These are phyloP conservation scores for Mycena filopes DNA, from an alignment of 768 basidiomycete genomes.

Conservation along the genomic window DNA sequence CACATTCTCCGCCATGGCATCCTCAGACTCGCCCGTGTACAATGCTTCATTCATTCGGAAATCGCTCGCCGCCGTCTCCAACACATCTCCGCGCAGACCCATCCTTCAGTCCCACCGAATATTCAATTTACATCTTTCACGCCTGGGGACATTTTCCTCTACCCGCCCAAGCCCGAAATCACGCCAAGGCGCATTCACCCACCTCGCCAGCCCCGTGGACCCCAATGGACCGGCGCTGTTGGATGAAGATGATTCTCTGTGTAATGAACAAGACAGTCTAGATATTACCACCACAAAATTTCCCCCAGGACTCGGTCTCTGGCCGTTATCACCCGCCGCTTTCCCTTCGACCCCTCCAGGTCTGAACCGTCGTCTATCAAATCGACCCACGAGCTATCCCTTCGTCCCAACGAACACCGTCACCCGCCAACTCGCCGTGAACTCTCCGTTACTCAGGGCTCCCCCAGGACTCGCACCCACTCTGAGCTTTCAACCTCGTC, in stretches of 20 bases:
- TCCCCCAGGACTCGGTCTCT: not conserved
- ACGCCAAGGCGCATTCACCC: not conserved
- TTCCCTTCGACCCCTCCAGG: constrained; percentile 8
- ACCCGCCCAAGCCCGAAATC: constrained; percentile 18
- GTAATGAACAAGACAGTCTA: constrained; percentile 16
- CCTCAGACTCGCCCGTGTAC: constrained; percentile 8
- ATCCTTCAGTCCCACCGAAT: constrained; percentile 15
- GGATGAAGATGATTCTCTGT: constrained; percentile 24
- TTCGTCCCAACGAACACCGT: constrained; percentile 7
- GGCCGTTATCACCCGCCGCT: no score
- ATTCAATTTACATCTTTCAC: constrained; percentile 18
- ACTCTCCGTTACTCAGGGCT: constrained; percentile 4
- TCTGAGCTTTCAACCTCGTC: constrained; percentile 22
- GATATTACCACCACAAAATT: constrained; percentile 8
- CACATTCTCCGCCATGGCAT: constrained; percentile 27
- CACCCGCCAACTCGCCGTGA: not conserved
- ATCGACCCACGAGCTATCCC: constrained; percentile 11
- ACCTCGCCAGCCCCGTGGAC: not conserved
- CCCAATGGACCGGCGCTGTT: constrained; percentile 14
- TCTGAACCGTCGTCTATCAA: not conserved
- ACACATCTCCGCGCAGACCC: not conserved
- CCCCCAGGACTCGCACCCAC: not conserved
- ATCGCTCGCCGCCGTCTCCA: constrained; percentile 22
- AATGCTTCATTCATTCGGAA: constrained; percentile 15
- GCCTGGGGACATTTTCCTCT: constrained; percentile 1